A percentile compares a stretch with the other conserved stretches of the same genome.
Evolutionary conservation across 257 asterid genomes (phyloP).

Genomic region (Parsonsia alboflavescens): DNA sequence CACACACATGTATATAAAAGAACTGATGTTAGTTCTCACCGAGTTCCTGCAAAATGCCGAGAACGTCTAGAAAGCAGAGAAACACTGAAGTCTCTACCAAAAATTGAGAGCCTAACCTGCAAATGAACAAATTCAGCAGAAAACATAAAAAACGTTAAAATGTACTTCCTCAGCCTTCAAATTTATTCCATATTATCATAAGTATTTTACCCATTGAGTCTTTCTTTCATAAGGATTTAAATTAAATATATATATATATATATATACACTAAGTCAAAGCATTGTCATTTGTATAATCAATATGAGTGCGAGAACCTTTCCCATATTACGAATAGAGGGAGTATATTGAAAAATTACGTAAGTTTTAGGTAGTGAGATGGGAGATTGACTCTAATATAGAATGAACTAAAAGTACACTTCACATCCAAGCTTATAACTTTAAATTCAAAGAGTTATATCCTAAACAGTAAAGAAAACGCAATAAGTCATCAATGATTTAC

Average conservation of each 20-base stretch:
- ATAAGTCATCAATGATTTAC: neutral
- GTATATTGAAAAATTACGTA: neutral
- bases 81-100: conserved; percentile 91
- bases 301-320: too few species aligned
- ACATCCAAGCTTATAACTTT: neutral
- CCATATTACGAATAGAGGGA: too few species aligned
- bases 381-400: neutral
- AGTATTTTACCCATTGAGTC: too few species aligned
- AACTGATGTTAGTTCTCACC: conserved; percentile 37
- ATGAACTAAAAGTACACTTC: neutral
- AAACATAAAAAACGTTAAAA: neutral
- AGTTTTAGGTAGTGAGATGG: neutral
- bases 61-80: conserved; percentile 91
- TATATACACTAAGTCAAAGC: too few species aligned
- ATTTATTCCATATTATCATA: too few species aligned
- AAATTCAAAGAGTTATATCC: neutral
- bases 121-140: conserved; percentile 18
- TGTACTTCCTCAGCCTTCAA: too few species aligned
- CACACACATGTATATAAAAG: neutral
- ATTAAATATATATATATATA: too few species aligned
- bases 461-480: neutral
- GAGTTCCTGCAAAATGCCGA: conserved; percentile 99
- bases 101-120: conserved; percentile 81
- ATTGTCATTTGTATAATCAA: too few species aligned
- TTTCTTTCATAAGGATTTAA: too few species aligned